A percentile compares a stretch with the other conserved stretches of the same genome.
Evolutionary conservation across 768 basidiomycete genomes (phyloP).

Genomic region (Naganishia antarctica): DNA sequence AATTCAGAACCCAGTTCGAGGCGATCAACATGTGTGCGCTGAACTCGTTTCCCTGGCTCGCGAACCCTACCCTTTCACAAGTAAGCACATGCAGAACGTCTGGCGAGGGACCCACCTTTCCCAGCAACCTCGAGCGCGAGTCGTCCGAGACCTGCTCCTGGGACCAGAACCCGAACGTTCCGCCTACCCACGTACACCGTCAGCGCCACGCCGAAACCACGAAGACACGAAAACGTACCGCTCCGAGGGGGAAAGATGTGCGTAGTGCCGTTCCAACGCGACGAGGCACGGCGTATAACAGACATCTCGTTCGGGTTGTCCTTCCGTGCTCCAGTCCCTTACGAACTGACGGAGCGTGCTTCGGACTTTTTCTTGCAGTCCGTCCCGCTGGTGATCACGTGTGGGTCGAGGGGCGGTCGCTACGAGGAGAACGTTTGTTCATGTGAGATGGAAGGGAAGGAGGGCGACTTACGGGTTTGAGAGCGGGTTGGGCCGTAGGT

Average conservation of each 20-base stretch:
- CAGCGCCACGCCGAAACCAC: background rate
- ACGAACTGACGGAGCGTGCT: constrained; percentile 91
- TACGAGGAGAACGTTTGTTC: background rate
- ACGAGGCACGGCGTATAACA: constrained; percentile 79
- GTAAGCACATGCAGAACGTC: no score
- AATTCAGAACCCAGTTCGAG: constrained; percentile 81
- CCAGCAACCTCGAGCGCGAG: constrained; percentile 82
- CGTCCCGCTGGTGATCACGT: constrained; percentile 25
- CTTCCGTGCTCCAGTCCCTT: constrained; percentile 95
- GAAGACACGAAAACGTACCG: constrained; percentile 50
- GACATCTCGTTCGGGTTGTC: constrained; percentile 66
- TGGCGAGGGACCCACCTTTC: constrained; percentile 55
- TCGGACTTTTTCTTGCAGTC: constrained; percentile 70
- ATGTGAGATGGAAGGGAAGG: background rate
- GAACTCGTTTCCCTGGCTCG: constrained; percentile 92
- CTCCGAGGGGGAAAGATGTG: constrained; percentile 56
- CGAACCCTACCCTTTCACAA: constrained; percentile 60
- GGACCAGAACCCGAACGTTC: constrained; percentile 71
- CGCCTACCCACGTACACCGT: constrained; percentile 46
- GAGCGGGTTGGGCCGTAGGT: background rate
- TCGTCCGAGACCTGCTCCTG: constrained; percentile 82
- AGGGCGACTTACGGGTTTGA: background rate
- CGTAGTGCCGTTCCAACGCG: constrained; percentile 64
- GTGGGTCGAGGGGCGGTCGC: background rate
- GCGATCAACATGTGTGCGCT: constrained; percentile 90